phyloP scores from a whole-genome alignment of 352 stramenopile genomes.

The Phytopythium delawarense region DNA sequence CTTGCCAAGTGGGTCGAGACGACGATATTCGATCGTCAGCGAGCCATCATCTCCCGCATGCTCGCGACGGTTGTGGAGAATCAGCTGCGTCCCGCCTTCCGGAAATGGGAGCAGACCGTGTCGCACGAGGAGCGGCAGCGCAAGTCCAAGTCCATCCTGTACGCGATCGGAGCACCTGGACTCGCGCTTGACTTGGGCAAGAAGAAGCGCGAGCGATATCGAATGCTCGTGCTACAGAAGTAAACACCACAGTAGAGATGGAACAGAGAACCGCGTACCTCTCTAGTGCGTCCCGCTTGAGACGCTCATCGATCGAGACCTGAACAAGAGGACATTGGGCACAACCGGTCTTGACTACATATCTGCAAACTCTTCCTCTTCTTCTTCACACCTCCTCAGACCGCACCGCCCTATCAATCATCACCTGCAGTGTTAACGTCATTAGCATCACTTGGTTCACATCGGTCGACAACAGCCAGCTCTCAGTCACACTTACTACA shows the following conservation, averaged over 20 bases:
- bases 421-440: neutral
- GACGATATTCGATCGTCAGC: slow-evolving; percentile 44
- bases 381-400: neutral
- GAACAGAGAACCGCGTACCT: neutral
- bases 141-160: slow-evolving; percentile 37
- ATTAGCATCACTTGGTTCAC: neutral
- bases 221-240: slow-evolving; percentile 67
- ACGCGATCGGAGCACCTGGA: slow-evolving; percentile 37
- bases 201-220: slow-evolving; percentile 56
- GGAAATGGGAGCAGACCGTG: slow-evolving; percentile 45
- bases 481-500: slow-evolving; percentile 14
- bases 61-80: slow-evolving; percentile 35
- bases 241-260: slow-evolving; percentile 8
- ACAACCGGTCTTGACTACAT: slow-evolving; percentile 5
- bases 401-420: neutral
- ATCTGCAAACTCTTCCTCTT: neutral
- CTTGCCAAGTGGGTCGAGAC: slow-evolving; percentile 38
- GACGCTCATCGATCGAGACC: neutral
- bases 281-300: neutral
- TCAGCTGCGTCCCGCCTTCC: slow-evolving; percentile 53
- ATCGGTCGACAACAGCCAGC: neutral
- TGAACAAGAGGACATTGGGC: neutral
- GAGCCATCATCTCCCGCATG: slow-evolving; percentile 37
- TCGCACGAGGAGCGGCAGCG: slow-evolving; percentile 25
- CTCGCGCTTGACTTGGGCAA: slow-evolving; percentile 60